Base-by-base conservation (phyloP, 345 rosid genomes). In the Eutrema heterophyllum region DNA sequence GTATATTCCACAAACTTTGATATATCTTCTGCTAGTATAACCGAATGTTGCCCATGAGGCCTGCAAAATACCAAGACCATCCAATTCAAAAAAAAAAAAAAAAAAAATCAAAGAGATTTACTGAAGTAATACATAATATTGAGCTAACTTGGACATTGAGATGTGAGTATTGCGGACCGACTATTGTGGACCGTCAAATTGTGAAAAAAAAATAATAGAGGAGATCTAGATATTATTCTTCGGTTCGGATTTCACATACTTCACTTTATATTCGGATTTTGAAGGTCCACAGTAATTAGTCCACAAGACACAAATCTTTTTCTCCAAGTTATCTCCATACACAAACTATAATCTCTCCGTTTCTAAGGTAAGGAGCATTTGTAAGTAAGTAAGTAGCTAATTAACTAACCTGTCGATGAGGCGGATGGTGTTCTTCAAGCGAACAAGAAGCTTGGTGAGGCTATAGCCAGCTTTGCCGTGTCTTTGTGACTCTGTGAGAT, bases 11-110 rank as follows among this genome's bases (percentile, higher is more conserved):
- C 41, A 71, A 81, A 88, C 68, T 86, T 91, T 0, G 89, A 85
- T 40, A 79, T 78, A 79, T 94, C 98, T 84, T 94, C 96, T 0
- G 90, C 85, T 81, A 94, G 60, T 61, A 89, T 85, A 61, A 94
- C 97, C 0, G 96, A 83, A 44, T 94, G 98, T 76, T 94, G 98
- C 39, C 97, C 97, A 53, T 91, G 95, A 73, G 98, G 95, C 83
- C 97, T 94, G 84, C 14, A 41, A 54, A 44, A 33, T 21, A 18
- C 54, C 57, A 6, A 8, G 7, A 45, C 36, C 45, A 69, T 21
- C 24, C 21, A 21, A 0, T 21, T 21, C 21, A 21, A 21, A 21
- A 21, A 1, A 21, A 21, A n/a, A n/a, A n/a, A n/a, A n/a, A n/a
- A n/a, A n/a, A n/a, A n/a, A n/a, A n/a, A n/a, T n/a, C 21, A 21